These are phyloP conservation scores for Hygrocybe punicea DNA, from an alignment of 768 basidiomycete genomes.

Conservation along the genomic window DNA sequence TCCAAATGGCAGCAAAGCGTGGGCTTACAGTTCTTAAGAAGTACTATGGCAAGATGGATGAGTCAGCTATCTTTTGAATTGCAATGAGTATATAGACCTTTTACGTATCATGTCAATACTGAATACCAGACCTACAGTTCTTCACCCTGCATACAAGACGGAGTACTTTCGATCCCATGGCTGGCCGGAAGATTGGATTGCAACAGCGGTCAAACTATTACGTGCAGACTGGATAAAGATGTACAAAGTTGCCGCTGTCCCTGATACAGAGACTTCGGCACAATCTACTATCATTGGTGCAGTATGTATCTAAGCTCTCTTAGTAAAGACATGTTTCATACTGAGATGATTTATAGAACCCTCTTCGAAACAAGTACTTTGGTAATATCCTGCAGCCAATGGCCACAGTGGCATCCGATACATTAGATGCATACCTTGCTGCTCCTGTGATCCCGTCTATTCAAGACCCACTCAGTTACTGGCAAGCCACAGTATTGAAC, in stretches of 20 bases:
- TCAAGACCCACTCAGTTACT: neutral
- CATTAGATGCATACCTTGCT: slow-evolving; percentile 26
- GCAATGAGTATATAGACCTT: slow-evolving; percentile 20
- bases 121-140: slow-evolving; percentile 22
- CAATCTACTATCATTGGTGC: neutral
- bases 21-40: slow-evolving; percentile 18
- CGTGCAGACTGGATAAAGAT: slow-evolving; percentile 15
- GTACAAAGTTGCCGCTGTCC: neutral
- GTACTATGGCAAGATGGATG: slow-evolving; percentile 23
- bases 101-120: neutral
- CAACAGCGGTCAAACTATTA: slow-evolving; percentile 21
- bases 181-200: slow-evolving; percentile 33
- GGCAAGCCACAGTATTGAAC: neutral
- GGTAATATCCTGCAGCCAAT: neutral
- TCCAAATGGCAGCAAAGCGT: slow-evolving; percentile 14
- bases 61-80: slow-evolving; percentile 18
- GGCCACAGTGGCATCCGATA: slow-evolving; percentile 12
- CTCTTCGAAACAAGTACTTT: slow-evolving; percentile 2
- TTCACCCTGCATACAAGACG: slow-evolving; percentile 36
- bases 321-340: neutral
- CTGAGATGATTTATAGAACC: neutral
- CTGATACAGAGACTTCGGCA: neutral
- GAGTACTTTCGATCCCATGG: slow-evolving; percentile 29
- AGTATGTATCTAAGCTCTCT: neutral
- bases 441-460: neutral